Conservation (phyloP, 176 grass and related monocot species). For the Alloteropsis semialata region DNA sequence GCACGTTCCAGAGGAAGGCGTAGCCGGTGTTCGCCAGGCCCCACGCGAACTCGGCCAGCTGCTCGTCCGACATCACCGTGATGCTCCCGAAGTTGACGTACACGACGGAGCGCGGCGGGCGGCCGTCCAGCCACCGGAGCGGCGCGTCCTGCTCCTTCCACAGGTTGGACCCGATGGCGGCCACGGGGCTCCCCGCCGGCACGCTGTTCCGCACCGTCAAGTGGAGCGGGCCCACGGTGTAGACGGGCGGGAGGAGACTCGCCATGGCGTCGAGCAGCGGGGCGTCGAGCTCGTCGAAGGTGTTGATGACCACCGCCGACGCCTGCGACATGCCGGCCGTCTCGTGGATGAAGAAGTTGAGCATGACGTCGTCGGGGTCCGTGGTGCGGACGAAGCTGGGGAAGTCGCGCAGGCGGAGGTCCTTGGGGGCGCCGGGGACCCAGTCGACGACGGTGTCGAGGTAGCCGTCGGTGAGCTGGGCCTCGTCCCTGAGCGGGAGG, state of each 20-base stretch:
- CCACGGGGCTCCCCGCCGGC: conserved; percentile 7
- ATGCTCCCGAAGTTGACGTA: conserved; percentile 68
- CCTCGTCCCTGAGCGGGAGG: conserved; percentile 25
- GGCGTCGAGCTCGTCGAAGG: conserved; percentile 49
- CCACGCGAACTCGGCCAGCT: conserved; percentile 56
- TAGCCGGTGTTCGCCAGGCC: conserved; percentile 44
- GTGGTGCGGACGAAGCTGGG: conserved; percentile 47
- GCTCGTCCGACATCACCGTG: conserved; percentile 39
- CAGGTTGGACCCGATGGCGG: conserved; percentile 18
- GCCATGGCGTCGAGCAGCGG: conserved; percentile 4
- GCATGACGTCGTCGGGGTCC: conserved; percentile 37
- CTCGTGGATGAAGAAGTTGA: conserved; percentile 48
- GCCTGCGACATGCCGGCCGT: conserved; percentile 31
- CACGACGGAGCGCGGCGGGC: conserved; percentile 31
- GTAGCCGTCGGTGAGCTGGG: neutral
- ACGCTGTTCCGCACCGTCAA: conserved; percentile 26
- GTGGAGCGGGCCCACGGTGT: conserved; percentile 34
- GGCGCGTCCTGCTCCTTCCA: conserved; percentile 37
- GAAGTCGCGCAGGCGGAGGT: conserved; percentile 35
- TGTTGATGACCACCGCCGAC: conserved; percentile 40
- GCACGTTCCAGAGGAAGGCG: conserved; percentile 51
- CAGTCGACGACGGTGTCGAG: conserved; percentile 28
- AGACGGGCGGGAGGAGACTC: neutral
- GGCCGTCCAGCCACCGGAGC: conserved; percentile 38
- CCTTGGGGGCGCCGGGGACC: neutral